These are phyloP conservation scores for Pythium rishiriense DNA, from an alignment of 352 stramenopile genomes.

Conservation along the genomic window DNA sequence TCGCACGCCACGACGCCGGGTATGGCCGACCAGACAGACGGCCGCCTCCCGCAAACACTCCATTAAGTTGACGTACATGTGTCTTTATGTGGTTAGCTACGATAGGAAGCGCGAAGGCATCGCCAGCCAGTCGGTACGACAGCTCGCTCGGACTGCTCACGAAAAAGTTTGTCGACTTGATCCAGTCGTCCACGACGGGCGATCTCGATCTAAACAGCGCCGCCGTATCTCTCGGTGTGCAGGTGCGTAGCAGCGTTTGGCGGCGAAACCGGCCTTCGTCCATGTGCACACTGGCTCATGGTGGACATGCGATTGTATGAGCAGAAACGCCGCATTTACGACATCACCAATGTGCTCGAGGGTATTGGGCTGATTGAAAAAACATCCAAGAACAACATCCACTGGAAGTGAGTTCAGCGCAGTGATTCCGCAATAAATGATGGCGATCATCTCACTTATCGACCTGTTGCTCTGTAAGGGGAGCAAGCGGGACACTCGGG, in stretches of 20 bases:
- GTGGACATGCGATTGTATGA: not conserved
- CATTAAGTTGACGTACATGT: too few relatives aligned
- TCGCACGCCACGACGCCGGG: constrained; percentile 27
- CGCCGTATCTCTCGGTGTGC: constrained; percentile 73
- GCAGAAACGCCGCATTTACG: constrained; percentile 97
- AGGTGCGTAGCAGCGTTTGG: constrained; percentile 38
- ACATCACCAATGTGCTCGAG: constrained; percentile 99
- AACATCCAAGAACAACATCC: constrained; percentile 98
- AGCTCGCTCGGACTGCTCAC: constrained; percentile 95
- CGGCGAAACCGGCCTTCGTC: not conserved
- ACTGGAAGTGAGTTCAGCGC: constrained; percentile 87
- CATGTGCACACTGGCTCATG: not conserved
- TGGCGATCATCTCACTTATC: not conserved
- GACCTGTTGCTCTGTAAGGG: constrained; percentile 32
- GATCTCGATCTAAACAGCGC: constrained; percentile 96
- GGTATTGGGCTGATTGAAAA: constrained; percentile 98
- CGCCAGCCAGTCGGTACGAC: constrained; percentile 91
- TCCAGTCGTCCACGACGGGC: constrained; percentile 86
- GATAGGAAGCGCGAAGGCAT: constrained; percentile 49
- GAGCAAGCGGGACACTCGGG: constrained; percentile 46
- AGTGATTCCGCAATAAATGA: not conserved
- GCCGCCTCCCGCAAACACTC: not conserved
- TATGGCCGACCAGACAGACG: not conserved
- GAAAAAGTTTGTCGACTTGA: constrained; percentile 96
- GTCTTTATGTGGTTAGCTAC: too few relatives aligned